Conservation (phyloP, 2,329 filamentous ascomycete genomes). For the Decorospora gaudefroyi region DNA sequence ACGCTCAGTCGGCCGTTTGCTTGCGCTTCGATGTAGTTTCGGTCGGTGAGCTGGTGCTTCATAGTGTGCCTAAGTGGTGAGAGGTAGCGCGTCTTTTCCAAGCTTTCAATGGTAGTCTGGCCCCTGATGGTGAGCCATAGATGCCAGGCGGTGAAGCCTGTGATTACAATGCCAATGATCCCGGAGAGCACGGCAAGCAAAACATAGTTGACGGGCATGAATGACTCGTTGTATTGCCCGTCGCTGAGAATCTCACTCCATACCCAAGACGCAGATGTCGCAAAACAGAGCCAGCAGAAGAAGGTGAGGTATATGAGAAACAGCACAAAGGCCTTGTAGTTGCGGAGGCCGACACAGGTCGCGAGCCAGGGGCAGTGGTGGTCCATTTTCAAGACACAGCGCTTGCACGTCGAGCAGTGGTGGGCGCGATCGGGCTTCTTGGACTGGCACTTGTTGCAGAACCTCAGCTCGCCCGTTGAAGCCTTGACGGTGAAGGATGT, state of each 20-base stretch:
- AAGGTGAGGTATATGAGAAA: constrained; percentile 88
- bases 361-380: constrained; percentile 99
- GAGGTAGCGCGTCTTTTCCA: constrained; percentile 94
- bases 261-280: constrained; percentile 78
- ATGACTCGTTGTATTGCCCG: constrained; percentile 70
- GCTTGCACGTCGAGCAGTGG: constrained; percentile 92
- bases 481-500: constrained; percentile 91
- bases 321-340: constrained; percentile 93
- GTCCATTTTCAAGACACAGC: constrained; percentile 98
- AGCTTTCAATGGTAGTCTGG: constrained; percentile 92
- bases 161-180: constrained; percentile 87
- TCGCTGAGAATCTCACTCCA: constrained; percentile 79
- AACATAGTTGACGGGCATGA: constrained; percentile 89
- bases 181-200: constrained; percentile 83
- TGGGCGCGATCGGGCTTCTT: constrained; percentile 94
- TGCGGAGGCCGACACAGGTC: constrained; percentile 88
- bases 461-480: constrained; percentile 76
- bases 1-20: constrained; percentile 48
- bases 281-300: constrained; percentile 82
- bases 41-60: constrained; percentile 62
- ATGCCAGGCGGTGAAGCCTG: constrained; percentile 91
- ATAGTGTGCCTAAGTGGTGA: constrained; percentile 75
- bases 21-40: constrained; percentile 52
- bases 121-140: constrained; percentile 76
- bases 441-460: constrained; percentile 96